phyloP scores from a whole-genome alignment of 2,329 filamentous ascomycete genomes.

The Trichophyton benhamiae region DNA sequence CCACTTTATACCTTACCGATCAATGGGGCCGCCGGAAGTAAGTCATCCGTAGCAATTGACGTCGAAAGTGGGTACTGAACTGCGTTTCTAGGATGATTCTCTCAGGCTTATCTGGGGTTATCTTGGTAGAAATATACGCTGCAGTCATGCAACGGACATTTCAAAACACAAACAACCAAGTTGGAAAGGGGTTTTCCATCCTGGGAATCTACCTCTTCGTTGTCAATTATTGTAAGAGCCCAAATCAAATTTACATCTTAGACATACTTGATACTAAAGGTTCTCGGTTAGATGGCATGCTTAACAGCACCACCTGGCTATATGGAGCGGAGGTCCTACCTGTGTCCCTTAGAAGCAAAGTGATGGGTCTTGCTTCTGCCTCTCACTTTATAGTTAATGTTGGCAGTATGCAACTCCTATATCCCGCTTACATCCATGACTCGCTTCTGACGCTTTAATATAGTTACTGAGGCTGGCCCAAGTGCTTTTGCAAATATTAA shows the following conservation, averaged over 20 bases:
- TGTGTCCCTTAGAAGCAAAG: conserved; percentile 41
- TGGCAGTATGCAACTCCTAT: conserved; percentile 23
- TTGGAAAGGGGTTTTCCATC: conserved; percentile 49
- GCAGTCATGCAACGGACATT: conserved; percentile 48
- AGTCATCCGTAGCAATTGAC: conserved; percentile 4
- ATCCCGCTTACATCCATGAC: not conserved
- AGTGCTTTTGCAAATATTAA: conserved; percentile 45
- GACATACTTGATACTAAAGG: not conserved
- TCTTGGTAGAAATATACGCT: conserved; percentile 47
- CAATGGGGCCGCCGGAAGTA: conserved; percentile 48
- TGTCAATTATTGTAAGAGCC: conserved; percentile 39
- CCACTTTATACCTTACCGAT: conserved; percentile 43
- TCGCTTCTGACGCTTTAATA: not conserved
- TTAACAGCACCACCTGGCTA: conserved; percentile 44
- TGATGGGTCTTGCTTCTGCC: conserved; percentile 44
- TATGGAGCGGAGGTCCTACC: conserved; percentile 46
- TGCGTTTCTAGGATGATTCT: conserved; percentile 41
- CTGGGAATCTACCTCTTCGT: conserved; percentile 49
- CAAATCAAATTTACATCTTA: not conserved
- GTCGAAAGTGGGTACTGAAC: not conserved
- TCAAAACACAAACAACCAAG: conserved; percentile 41
- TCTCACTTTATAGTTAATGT: conserved; percentile 47
- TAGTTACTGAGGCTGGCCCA: conserved; percentile 43
- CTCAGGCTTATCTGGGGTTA: conserved; percentile 39
- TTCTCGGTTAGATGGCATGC: conserved; percentile 34